These are phyloP conservation scores for Plenodomus biglobosus DNA, from an alignment of 2,329 filamentous ascomycete genomes.

Conservation along the genomic window DNA sequence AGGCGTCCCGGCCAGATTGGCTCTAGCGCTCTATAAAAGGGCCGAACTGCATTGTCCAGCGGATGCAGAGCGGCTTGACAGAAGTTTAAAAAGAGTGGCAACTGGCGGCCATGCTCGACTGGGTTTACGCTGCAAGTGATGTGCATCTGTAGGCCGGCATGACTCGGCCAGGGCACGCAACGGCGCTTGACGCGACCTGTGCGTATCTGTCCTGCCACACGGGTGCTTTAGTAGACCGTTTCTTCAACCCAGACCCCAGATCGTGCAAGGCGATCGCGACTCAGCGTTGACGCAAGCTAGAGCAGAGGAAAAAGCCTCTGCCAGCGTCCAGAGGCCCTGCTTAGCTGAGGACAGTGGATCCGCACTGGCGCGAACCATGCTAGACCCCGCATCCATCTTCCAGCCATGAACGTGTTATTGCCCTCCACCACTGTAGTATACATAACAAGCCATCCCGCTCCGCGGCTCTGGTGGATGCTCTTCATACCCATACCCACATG, in stretches of 20 bases:
- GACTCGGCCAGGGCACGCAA: constrained; percentile 25
- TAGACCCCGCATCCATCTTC: constrained; percentile 39
- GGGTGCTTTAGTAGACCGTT: constrained; percentile 9
- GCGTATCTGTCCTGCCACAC: background rate
- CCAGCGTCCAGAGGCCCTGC: constrained; percentile 26
- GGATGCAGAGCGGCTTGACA: constrained; percentile 17
- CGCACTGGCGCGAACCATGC: constrained; percentile 39
- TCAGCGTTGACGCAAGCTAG: constrained; percentile 32
- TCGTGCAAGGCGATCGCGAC: constrained; percentile 29
- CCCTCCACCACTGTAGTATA: constrained; percentile 29
- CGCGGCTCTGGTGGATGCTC: constrained; percentile 26
- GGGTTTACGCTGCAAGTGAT: constrained; percentile 21
- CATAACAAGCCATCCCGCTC: constrained; percentile 34
- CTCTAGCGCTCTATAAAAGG: constrained; percentile 4
- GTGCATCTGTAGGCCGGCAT: constrained; percentile 30
- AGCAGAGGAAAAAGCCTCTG: constrained; percentile 26
- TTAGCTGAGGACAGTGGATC: constrained; percentile 31
- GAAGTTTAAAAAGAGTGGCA: constrained; percentile 33
- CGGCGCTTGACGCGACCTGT: constrained; percentile 28
- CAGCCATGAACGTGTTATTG: constrained; percentile 23
- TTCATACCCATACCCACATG: constrained; percentile 28
- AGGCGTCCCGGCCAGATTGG: background rate
- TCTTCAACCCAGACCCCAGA: constrained; percentile 35
- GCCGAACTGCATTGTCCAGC: constrained; percentile 22
- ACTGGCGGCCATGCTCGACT: constrained; percentile 27